phyloP scores from a whole-genome alignment of 441 rosid species.

The Kokia cookei region DNA sequence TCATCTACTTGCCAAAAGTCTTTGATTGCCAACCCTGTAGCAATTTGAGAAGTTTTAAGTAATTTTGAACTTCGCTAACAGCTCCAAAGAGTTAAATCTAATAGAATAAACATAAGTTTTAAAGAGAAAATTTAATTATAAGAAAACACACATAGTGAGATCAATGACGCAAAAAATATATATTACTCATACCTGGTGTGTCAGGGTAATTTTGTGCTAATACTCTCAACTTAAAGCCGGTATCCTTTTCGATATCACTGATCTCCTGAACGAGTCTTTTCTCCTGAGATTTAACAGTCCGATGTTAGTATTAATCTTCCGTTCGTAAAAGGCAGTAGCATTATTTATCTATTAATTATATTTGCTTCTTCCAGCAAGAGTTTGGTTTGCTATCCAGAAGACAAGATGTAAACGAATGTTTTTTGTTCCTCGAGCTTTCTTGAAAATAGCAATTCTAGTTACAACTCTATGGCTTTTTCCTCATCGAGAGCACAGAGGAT shows the following conservation, averaged over 20 bases:
- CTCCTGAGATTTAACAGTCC: constrained; percentile 37
- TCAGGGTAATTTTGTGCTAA: constrained; percentile 85
- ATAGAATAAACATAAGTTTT: not conserved
- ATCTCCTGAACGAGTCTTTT: constrained; percentile 67
- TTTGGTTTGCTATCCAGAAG: too few species aligned
- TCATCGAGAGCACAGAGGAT: not conserved
- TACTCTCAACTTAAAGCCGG: constrained; percentile 68
- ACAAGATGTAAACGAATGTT: too few species aligned
- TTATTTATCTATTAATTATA: not conserved
- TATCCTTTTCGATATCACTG: constrained; percentile 59
- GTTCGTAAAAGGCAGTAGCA: not conserved
- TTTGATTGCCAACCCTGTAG: constrained; percentile 69
- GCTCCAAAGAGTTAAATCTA: not conserved
- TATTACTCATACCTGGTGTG: constrained; percentile 53
- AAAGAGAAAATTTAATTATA: not conserved
- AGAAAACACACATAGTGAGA: not conserved
- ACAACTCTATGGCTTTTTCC: not conserved
- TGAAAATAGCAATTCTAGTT: not conserved
- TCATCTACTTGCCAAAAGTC: constrained; percentile 91
- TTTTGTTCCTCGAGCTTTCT: not conserved
- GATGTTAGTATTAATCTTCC: not conserved
- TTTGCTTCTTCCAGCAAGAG: too few species aligned
- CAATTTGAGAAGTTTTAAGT: not conserved
- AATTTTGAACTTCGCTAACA: not conserved
- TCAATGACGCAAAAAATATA: not conserved